Evolutionary conservation across 2,329 filamentous ascomycete species (phyloP), one percentile per base, ranked within the genome.

Genomic region (Zymoseptoria brevis): DNA sequence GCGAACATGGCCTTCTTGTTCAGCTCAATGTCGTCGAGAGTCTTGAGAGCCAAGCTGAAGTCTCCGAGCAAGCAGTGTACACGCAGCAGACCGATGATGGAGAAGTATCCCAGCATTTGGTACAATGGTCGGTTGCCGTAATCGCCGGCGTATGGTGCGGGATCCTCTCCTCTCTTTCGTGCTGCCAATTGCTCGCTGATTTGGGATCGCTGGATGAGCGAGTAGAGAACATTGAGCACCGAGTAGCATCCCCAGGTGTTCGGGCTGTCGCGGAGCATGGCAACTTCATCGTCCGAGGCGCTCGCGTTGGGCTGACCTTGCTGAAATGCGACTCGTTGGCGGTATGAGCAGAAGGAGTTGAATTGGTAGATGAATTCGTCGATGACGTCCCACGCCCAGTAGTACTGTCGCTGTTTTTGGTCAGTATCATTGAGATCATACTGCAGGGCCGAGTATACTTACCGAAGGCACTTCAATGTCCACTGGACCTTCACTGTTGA

Each of bases 1-100:
- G 94, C 93, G 75, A 99, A 99, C 90, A 97, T 97, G 77, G 94
- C 92, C 83, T 97, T 97, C 84, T 99, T 99, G 83, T 97, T 99
- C 72, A 99, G 87, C 84, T 99, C 94, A 73, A 99, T 97, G 75
- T 97, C 93, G 75, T 99, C 94, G 67, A 99, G 88, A 41, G 94
- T 99, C 86, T 97, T 99, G 72, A 99, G 86, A 55, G 94, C 94
- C 64, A 99, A 86, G 79, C 90, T 96, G 80, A 99, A 99, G 80
- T 99, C 94, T 69, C 94, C 94, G 56, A 99, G 84, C 72, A 99
- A 81, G 78, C 89, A 95, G 84, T 99, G 94, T 66, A 99, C 94
- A 54, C 94, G 88, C 69, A 99, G 84, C 61, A 99, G 85, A 60
- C 94, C 94, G 73, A 99, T 96, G 79, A 99, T 96, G 75, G 93